Conservation (phyloP, 2,329 filamentous ascomycete species). For the Chaetomium globosum region DNA sequence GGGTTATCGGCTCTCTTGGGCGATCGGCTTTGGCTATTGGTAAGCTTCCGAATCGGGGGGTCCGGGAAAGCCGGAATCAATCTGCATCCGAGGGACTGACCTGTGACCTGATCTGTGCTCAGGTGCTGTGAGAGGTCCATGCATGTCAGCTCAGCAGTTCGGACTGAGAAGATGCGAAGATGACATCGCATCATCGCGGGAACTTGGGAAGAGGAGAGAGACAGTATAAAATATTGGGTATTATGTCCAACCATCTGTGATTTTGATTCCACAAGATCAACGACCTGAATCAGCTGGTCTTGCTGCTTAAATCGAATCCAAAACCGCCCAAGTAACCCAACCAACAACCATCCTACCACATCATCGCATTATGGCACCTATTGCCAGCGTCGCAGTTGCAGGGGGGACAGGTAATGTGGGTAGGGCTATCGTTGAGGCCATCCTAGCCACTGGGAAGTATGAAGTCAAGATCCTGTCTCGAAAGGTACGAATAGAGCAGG, state of each 20-base stretch:
- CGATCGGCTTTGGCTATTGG: background rate
- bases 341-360: conserved; percentile 6
- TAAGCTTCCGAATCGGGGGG: background rate
- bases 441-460: conserved; percentile 43
- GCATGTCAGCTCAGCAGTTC: too few relatives aligned
- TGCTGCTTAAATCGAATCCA: background rate
- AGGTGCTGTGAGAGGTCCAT: background rate
- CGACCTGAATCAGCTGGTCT: background rate
- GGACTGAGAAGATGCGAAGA: too few relatives aligned
- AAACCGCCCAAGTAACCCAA: background rate
- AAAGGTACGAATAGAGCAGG: conserved; percentile 49
- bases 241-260: background rate
- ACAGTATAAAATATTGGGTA: background rate
- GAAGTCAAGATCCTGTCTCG: conserved; percentile 48
- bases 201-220: too few relatives aligned
- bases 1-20: too few relatives aligned
- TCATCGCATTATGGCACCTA: conserved; percentile 42
- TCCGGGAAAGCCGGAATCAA: background rate
- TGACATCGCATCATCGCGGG: too few relatives aligned
- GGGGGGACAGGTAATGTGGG: conserved; percentile 53
- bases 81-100: background rate
- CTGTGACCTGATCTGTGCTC: too few relatives aligned
- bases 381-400: conserved; percentile 49
- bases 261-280: background rate
- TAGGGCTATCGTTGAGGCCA: conserved; percentile 49